Percentiles rank a stretch among this genome's conserved stretches.
phyloP scores from a whole-genome alignment of 2,329 filamentous ascomycete species.

The Rutstroemia sp. region DNA sequence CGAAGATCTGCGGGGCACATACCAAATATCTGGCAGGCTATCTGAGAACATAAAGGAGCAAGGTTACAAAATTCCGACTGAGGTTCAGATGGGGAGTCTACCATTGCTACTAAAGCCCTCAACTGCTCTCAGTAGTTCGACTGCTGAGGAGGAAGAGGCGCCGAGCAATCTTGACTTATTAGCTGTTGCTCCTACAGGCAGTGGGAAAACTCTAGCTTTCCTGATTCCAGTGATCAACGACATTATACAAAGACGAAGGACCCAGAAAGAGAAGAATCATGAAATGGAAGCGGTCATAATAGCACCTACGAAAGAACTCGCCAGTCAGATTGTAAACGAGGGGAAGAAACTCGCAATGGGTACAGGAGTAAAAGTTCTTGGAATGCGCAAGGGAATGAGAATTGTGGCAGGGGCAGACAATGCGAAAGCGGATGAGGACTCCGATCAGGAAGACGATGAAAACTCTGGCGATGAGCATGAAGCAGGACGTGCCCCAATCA shows the following conservation, averaged over 20 bases:
- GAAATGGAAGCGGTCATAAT: slow-evolving; percentile 62
- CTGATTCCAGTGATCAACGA: slow-evolving; percentile 78
- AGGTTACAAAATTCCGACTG: slow-evolving; percentile 81
- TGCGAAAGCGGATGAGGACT: slow-evolving; percentile 31
- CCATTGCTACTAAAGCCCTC: slow-evolving; percentile 64
- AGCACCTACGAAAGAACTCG: slow-evolving; percentile 72
- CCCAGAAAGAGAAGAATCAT: slow-evolving; percentile 34
- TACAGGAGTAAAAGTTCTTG: slow-evolving; percentile 70
- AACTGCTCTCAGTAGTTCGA: slow-evolving; percentile 38
- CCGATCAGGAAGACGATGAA: slow-evolving; percentile 29
- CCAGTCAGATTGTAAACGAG: slow-evolving; percentile 75
- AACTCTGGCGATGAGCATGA: slow-evolving; percentile 32
- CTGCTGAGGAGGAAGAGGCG: slow-evolving; percentile 27
- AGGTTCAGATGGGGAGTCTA: slow-evolving; percentile 83
- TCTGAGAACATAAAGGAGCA: slow-evolving; percentile 75
- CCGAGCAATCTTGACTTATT: slow-evolving; percentile 59
- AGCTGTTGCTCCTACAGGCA: slow-evolving; percentile 87
- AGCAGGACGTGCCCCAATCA: slow-evolving; percentile 44
- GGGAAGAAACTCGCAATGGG: slow-evolving; percentile 72
- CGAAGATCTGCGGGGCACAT: slow-evolving; percentile 59
- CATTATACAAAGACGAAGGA: slow-evolving; percentile 50
- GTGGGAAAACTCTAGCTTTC: slow-evolving; percentile 92
- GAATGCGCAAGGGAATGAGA: slow-evolving; percentile 80
- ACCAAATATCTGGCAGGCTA: slow-evolving; percentile 66
- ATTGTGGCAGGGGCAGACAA: slow-evolving; percentile 41